Conservation (phyloP, 2,329 filamentous ascomycete species). For the Diaporthe destruens region DNA sequence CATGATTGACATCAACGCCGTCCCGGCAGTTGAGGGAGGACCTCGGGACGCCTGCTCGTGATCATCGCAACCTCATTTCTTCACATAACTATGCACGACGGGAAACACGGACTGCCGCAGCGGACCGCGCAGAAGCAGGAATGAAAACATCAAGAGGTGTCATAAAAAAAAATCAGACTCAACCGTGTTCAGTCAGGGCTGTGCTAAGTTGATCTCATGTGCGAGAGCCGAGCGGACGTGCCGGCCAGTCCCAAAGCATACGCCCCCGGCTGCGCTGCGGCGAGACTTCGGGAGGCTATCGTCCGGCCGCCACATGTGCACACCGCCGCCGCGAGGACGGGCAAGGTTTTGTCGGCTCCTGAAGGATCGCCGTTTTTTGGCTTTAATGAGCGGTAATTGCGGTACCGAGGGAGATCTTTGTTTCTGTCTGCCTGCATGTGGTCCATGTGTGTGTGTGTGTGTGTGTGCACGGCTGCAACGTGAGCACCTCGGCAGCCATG, state of each 20-base stretch:
- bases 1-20: not conserved
- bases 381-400: not conserved
- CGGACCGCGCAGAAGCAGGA: not conserved
- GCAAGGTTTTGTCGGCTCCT: not conserved
- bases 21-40: conserved; percentile 2
- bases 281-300: too few species aligned
- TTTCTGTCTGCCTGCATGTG: not conserved
- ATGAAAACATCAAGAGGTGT: not conserved
- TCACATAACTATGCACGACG: conserved; percentile 6
- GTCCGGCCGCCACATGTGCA: too few species aligned
- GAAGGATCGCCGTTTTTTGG: not conserved
- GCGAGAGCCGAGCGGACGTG: too few species aligned
- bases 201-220: too few species aligned
- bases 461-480: too few species aligned
- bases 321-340: not conserved
- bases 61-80: conserved; percentile 1
- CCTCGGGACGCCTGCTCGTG: not conserved
- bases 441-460: not conserved
- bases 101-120: conserved; percentile 24
- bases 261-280: not conserved
- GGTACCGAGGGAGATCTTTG: not conserved
- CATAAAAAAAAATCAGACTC: too few species aligned
- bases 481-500: too few species aligned
- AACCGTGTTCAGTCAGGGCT: too few species aligned
- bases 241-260: not conserved